phyloP scores from a whole-genome alignment of 306 rosid genomes.

The Biancaea sappan region DNA sequence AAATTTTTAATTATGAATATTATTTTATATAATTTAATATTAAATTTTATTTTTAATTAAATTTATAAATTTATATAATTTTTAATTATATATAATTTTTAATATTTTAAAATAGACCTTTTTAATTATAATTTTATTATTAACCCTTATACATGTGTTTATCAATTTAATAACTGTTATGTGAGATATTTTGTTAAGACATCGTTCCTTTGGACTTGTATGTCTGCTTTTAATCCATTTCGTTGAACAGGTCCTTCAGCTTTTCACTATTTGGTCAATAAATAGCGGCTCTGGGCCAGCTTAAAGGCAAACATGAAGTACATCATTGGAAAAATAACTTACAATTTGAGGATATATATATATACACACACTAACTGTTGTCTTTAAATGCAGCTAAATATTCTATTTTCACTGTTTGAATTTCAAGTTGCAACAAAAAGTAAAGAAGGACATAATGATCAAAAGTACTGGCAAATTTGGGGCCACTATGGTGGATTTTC shows the following conservation, averaged over 20 bases:
- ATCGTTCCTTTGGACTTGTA: neutral
- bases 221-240: neutral
- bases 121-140: too few relatives aligned
- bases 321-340: neutral
- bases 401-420: neutral
- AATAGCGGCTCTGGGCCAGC: neutral
- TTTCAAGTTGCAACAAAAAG: neutral
- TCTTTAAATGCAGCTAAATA: neutral
- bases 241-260: neutral
- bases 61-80: too few relatives aligned
- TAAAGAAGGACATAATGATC: neutral
- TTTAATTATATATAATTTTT: too few relatives aligned
- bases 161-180: too few relatives aligned
- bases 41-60: too few relatives aligned
- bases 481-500: neutral
- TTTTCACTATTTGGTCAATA: slow-evolving; percentile 21
- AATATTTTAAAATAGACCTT: too few relatives aligned
- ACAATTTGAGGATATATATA: neutral
- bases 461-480: too few relatives aligned
- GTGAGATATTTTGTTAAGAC: too few relatives aligned
- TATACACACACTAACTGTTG: too few relatives aligned
- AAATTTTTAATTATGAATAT: too few relatives aligned
- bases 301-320: neutral
- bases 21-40: too few relatives aligned
- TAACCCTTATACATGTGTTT: too few relatives aligned